Percentiles rank a stretch among this genome's conserved stretches.
These are phyloP conservation scores for Chlorella variabilis DNA, from an alignment of 163 green algal genomes.

Conservation along the genomic window DNA sequence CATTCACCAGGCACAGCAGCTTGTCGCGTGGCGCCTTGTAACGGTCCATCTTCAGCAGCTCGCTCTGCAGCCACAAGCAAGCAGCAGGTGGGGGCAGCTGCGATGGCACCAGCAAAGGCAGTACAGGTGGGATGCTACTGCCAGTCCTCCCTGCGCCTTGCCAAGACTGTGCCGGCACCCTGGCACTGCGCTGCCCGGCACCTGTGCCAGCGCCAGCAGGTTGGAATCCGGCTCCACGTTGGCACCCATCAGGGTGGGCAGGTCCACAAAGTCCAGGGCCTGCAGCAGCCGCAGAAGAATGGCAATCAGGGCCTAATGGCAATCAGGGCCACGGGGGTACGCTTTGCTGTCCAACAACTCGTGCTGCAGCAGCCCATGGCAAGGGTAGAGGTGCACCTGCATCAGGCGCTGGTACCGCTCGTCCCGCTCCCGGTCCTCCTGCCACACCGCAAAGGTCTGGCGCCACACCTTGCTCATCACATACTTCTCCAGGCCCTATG, in stretches of 20 bases:
- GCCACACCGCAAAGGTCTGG: slow-evolving; percentile 70
- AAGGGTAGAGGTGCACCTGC: background rate
- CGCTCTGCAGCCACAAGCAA: slow-evolving; percentile 59
- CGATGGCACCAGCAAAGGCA: background rate
- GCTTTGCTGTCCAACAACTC: too few relatives aligned
- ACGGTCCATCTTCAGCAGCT: slow-evolving; percentile 84
- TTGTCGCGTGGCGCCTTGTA: slow-evolving; percentile 94
- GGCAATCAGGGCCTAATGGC: background rate
- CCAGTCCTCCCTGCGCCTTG: too few relatives aligned
- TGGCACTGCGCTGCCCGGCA: too few relatives aligned
- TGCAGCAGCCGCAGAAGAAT: slow-evolving; percentile 8
- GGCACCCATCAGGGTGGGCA: slow-evolving; percentile 83
- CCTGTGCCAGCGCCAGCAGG: slow-evolving; percentile 62
- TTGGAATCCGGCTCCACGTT: slow-evolving; percentile 58
- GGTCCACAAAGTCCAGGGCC: slow-evolving; percentile 83
- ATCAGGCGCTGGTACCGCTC: slow-evolving; percentile 47
- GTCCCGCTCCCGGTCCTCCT: slow-evolving; percentile 82
- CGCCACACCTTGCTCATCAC: slow-evolving; percentile 95
- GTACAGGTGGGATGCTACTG: too few relatives aligned
- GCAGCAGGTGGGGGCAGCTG: background rate
- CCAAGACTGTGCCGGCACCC: too few relatives aligned
- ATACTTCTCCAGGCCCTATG: slow-evolving; percentile 98
- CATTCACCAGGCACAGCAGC: slow-evolving; percentile 94
- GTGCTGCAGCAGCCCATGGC: background rate
- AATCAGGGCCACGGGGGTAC: too few relatives aligned